A percentile compares a stretch with the other conserved stretches of the same genome.
phyloP scores from a whole-genome alignment of 140 eudicot genomes.

The Oenanthe javanica region DNA sequence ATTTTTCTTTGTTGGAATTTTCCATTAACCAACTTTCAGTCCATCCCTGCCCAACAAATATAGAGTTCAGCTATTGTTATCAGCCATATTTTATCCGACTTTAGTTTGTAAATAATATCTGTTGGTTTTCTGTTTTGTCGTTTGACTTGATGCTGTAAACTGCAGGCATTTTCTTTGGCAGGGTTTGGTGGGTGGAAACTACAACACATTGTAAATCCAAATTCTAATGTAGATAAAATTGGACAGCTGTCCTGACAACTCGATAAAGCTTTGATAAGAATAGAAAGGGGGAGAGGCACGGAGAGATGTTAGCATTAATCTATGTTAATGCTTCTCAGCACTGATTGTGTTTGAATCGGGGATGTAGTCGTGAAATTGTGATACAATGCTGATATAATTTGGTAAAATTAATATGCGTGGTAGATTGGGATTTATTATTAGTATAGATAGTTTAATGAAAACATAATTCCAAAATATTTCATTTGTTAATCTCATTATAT shows the following conservation, averaged over 20 bases:
- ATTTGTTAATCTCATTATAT: too few species aligned
- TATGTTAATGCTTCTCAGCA: background rate
- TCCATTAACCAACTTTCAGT: background rate
- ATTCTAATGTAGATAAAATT: slow-evolving; percentile 14
- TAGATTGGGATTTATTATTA: background rate
- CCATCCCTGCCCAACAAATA: background rate
- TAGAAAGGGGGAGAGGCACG: background rate
- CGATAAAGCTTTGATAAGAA: background rate
- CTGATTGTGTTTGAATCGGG: background rate
- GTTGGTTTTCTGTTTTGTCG: background rate
- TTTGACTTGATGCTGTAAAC: slow-evolving; percentile 15
- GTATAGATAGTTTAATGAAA: background rate
- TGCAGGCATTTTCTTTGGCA: slow-evolving; percentile 76
- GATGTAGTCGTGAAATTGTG: background rate
- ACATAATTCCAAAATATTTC: too few species aligned
- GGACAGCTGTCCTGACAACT: background rate
- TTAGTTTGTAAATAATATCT: background rate
- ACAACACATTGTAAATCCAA: slow-evolving; percentile 57
- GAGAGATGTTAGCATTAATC: slow-evolving; percentile 10
- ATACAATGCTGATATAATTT: background rate
- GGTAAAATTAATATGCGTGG: background rate
- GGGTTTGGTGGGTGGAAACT: slow-evolving; percentile 97
- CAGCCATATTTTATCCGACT: background rate
- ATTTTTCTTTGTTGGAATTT: background rate
- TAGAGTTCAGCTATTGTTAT: background rate